Base-by-base conservation (phyloP, 495 filamentous ascomycete genomes). In the Penicillium arizonense region DNA sequence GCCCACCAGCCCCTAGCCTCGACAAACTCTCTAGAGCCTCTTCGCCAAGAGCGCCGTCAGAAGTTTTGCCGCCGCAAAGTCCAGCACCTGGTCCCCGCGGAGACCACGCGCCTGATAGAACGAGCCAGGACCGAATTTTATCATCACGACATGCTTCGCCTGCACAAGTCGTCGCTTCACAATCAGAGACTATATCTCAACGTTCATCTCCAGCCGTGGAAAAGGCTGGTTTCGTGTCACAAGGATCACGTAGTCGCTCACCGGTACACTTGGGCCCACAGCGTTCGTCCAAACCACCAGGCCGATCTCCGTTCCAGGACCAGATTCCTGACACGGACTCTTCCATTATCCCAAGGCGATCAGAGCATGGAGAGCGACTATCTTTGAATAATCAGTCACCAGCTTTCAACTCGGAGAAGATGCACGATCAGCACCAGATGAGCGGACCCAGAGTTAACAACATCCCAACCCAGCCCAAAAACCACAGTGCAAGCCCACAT, bases 401-500 rank as follows among this genome's bases (percentile, higher is more conserved):
- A 30, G 16, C 24, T 30, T 58, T 23, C 32, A 13, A 38, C 28
- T 5, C 23, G 2, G 59, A 60, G 10, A 35, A 53, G 4, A 43
- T 44, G 1, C 16, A 36, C 11, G 56, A 47, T 14, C 38, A 47
- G 11, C 36, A 21, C 13, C 57, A 55, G 11, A 23, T 47, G 6
- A 57, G 59, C 24, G 44, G 32, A 20, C 38, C 40, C 26, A 52
- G 61, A 32, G 30, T 50, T 10, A 38, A 57, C 34, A 60, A 55
- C 37, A 56, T 66, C 12, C 71, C 69, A 47, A 70, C 59, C 14
- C 69, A 74, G 28, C 70, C 71, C 10, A 71, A 65, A 47, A 71
- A 70, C 34, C 67, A 65, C 41, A 65, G 58, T 30, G 44, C 59
- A 11, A 63, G 55, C 30, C 74, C 74, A 38, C 65, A 73, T 8